Base-by-base conservation (phyloP, 2,329 filamentous ascomycete species). In the Botryotinia calthae region DNA sequence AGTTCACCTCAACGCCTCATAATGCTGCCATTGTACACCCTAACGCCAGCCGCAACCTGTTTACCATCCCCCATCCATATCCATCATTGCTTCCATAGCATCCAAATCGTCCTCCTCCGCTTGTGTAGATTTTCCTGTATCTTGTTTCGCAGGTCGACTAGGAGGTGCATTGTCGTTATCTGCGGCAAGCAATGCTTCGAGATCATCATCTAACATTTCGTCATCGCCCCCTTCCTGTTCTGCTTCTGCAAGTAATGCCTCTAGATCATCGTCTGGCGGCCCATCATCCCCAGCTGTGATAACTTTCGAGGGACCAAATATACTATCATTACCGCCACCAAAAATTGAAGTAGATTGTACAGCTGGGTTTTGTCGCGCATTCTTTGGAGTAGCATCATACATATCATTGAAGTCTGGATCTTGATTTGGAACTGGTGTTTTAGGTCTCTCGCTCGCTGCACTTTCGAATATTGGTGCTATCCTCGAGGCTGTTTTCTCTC, bases 61-160 rank as follows among this genome's bases (percentile, higher is more conserved):
- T 72, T 51, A 72, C 70, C 70, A 72, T 42, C 67, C 67, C 54
- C 67, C 56, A 22, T 59, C 34, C 56, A 70, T 70, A 66, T 75
- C 84, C 87, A 72, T 68, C 88, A 93, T 89, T 1, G 87, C 89
- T 74, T 89, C 90, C 80, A 83, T 74, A 44, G 83, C 81, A 40
- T 82, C 81, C 16, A 81, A 77, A 64, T 72, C 44, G 25, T 72
- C 62, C 2, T 25, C 56, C 25, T 63, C 51, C 46, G 31, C 58
- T 42, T 82, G 81, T 40, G 81, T 22, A 20, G 58, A 28, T 10
- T 65, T 54, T 44, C 25, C 25, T 37, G 34, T 31, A 14, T 62
- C n/a, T 46, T 62, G 37, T 71, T 76, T 56, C 25, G 62, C 16
- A 59, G 40, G 48, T 34, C 31, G 40, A 63, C 5, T n/a, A 37